Base-by-base conservation (phyloP, 116 monocot genomes). In the Thalassia testudinum region DNA sequence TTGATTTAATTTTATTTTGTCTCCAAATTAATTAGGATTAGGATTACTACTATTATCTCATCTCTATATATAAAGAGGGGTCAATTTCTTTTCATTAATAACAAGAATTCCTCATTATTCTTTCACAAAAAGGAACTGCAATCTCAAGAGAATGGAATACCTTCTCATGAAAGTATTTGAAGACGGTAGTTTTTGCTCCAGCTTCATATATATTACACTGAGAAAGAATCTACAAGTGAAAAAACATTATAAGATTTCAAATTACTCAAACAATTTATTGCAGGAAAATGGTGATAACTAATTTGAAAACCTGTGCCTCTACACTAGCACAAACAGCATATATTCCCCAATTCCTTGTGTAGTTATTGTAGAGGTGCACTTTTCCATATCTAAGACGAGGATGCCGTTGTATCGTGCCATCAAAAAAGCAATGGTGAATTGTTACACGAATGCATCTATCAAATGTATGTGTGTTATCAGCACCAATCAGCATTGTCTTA, bases 261-360 rank as follows among this genome's bases (percentile, higher is more conserved):
- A 34, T 5, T 34, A 34, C 30, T n/a, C 6, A 34, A 34, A 34
- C 6, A 34, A 10, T 34, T 34, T 3, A 34, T 34, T 34, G 30
- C 10, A 34, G 30, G 30, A 34, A 34, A 10, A 10, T 5, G 30
- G 6, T 34, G 10, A 34, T 34, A 3, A 24, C 38, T 34, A 34
- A 28, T 12, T 42, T 28, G 21, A 26, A 52, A 22, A 86, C 93
- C 87, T 93, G 75, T 34, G 93, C 75, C 69, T 93, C 93, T 6
- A 87, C 81, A 58, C 93, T 84, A 8, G 87, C 87, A 68, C 83
- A 87, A 57, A 93, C 87, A 64, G 93, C 93, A 70, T 93, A 93
- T 58, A 93, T 87, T 16, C 87, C 84, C 93, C 93, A 93, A 53
- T 78, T 70, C 62, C 80, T 66, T 11, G 87, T 93, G 53, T 87